Base-by-base conservation (phyloP, 805 yeast genomes). In the Grigorovia jiainica region DNA sequence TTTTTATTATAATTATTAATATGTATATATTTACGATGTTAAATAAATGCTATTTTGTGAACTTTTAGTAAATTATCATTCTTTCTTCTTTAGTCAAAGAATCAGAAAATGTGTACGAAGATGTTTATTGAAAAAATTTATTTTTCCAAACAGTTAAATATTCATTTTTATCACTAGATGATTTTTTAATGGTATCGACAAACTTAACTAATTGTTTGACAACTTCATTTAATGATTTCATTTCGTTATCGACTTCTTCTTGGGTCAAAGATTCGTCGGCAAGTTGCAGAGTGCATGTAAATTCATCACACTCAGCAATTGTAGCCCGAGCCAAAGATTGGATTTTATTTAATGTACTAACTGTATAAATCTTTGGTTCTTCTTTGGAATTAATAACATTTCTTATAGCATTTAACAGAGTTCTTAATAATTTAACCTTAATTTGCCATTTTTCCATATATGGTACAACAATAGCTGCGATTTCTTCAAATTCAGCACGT, bases 281-380 rank as follows among this genome's bases (percentile, higher is more conserved):
- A 60, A 73, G 60, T 64, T 79, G 75, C 25, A 77, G 58, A 30
- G 73, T 73, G 3, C 78, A 75, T 34, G 80, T 71, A 25, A 82
- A 61, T 42, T 73, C 76, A 54, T 83, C 94, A 10, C 78, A 61
- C 24, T 59, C 51, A 23, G 63, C 70, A 18, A 71, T 74, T 8
- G 80, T 50, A 1, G 53, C 46, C 7, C 57, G 57, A 45, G 78
- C 76, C 20, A 66, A 54, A 4, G 48, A 47, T 52, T 74, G 61
- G 17, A 82, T 65, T 7, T 50, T 48, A 52, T 81, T 82, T 15
- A 79, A 60, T 6, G 63, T 57, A 7, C 57, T 49, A 1, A 79
- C 79, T n/a, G 47, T 45, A 7, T 48, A 41, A 10, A 24, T 24
- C 21, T 35, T 24, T 13, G 38, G 38, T 35, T 18, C 15, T 9